These are phyloP conservation scores for Nigrograna mackinnonii DNA, from an alignment of 2,329 filamentous ascomycete species.

Conservation along the genomic window DNA sequence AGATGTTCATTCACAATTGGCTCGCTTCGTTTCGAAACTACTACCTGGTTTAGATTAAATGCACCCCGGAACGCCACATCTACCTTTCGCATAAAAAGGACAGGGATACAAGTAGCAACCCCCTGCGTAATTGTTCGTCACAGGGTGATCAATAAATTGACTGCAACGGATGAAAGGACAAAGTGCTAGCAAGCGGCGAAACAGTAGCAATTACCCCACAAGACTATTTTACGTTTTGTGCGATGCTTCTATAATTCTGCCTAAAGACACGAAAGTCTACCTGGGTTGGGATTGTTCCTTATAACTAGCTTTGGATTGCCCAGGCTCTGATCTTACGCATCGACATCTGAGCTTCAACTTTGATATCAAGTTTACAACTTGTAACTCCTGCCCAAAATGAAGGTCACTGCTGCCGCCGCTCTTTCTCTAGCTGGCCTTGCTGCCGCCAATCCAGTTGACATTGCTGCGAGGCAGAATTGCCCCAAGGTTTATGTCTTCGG, in stretches of 20 bases:
- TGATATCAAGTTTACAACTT: constrained; percentile 7
- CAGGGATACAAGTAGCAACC: constrained; percentile 12
- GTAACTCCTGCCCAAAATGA: constrained; percentile 22
- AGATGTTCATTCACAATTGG: no score
- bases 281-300: constrained; percentile 15
- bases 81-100: constrained; percentile 20
- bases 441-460: constrained; percentile 39
- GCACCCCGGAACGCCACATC: constrained; percentile 36
- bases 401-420: constrained; percentile 32
- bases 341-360: constrained; percentile 2
- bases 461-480: constrained; percentile 41
- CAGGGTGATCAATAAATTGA: constrained; percentile 31
- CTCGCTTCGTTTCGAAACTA: constrained; percentile 18
- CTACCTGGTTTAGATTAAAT: constrained; percentile 21
- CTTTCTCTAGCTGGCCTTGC: constrained; percentile 32
- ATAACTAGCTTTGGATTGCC: constrained; percentile 15
- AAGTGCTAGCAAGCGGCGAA: constrained; percentile 14
- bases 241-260: constrained; percentile 28
- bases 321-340: constrained; percentile 10
- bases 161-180: constrained; percentile 37
- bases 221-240: constrained; percentile 17
- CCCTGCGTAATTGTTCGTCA: constrained; percentile 27
- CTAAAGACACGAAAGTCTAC: constrained; percentile 26
- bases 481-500: constrained; percentile 50
- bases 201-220: constrained; percentile 25